Evolutionary conservation across 805 yeast genomes (phyloP).

Genomic region (Saccharomycopsis vini): DNA sequence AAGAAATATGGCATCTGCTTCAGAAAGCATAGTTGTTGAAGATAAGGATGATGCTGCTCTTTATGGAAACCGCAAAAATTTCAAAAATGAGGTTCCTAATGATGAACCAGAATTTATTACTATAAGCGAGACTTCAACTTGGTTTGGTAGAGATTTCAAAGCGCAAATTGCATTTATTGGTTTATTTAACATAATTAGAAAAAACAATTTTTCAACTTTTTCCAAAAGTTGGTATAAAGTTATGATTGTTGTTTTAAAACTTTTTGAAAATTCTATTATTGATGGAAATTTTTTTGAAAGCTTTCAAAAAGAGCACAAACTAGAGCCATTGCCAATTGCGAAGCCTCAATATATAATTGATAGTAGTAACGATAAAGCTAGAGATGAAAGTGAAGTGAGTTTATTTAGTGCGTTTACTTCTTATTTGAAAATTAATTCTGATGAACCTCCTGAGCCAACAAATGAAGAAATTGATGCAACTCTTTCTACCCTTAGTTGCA

Average conservation of each 20-base stretch:
- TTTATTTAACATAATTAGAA: constrained; percentile 64
- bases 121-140: constrained; percentile 72
- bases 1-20: too few species aligned
- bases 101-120: constrained; percentile 37
- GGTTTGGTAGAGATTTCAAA: constrained; percentile 83
- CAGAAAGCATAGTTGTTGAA: not conserved
- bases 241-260: constrained; percentile 47
- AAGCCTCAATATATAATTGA: constrained; percentile 50
- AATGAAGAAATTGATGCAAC: constrained; percentile 89
- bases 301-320: constrained; percentile 45
- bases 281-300: constrained; percentile 56
- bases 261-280: constrained; percentile 67
- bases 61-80: not conserved
- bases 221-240: constrained; percentile 51
- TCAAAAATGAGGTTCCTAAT: not conserved
- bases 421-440: constrained; percentile 77
- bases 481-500: constrained; percentile 71
- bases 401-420: constrained; percentile 88
- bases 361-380: constrained; percentile 39
- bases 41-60: not conserved
- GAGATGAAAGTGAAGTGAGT: constrained; percentile 54
- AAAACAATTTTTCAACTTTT: constrained; percentile 42
- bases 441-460: constrained; percentile 84
- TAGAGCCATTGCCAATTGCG: constrained; percentile 50
- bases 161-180: constrained; percentile 87